Conservation (phyloP, 495 filamentous ascomycete genomes). For the Parachaetomium inaequale region DNA sequence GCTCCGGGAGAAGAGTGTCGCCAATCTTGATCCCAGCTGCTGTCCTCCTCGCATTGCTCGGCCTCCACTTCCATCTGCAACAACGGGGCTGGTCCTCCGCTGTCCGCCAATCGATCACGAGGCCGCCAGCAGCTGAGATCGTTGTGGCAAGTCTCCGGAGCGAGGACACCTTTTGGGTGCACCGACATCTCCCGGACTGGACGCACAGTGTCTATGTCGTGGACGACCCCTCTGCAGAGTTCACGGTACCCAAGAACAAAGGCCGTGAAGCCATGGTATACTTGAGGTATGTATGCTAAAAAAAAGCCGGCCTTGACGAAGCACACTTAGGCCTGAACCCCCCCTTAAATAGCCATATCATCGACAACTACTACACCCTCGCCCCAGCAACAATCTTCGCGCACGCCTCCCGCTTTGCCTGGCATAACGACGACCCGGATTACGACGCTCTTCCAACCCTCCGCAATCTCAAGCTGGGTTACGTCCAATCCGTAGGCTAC, state of each 20-base stretch:
- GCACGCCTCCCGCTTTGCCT: slow-evolving; percentile 59
- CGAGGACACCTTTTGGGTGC: slow-evolving; percentile 37
- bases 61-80: slow-evolving; percentile 8
- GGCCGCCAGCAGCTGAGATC: slow-evolving; percentile 24
- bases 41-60: slow-evolving; percentile 5
- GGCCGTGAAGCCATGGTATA: slow-evolving; percentile 64
- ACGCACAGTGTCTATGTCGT: slow-evolving; percentile 48
- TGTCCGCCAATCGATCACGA: not conserved
- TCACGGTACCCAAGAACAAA: slow-evolving; percentile 53
- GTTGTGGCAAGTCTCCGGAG: slow-evolving; percentile 37
- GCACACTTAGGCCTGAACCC: not conserved
- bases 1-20: not conserved
- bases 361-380: slow-evolving; percentile 60
- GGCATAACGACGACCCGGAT: slow-evolving; percentile 60
- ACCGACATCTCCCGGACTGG: slow-evolving; percentile 39
- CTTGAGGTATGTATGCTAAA: slow-evolving; percentile 31
- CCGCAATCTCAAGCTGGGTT: slow-evolving; percentile 50
- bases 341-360: slow-evolving; percentile 47
- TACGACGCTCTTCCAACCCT: slow-evolving; percentile 49
- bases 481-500: slow-evolving; percentile 56
- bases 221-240: slow-evolving; percentile 37
- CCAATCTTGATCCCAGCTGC: not conserved
- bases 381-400: slow-evolving; percentile 59
- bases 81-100: not conserved
- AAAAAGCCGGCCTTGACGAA: too few relatives aligned